Conservation (phyloP, 1,139 yeast species). For the Meyerozyma smithsonii region DNA sequence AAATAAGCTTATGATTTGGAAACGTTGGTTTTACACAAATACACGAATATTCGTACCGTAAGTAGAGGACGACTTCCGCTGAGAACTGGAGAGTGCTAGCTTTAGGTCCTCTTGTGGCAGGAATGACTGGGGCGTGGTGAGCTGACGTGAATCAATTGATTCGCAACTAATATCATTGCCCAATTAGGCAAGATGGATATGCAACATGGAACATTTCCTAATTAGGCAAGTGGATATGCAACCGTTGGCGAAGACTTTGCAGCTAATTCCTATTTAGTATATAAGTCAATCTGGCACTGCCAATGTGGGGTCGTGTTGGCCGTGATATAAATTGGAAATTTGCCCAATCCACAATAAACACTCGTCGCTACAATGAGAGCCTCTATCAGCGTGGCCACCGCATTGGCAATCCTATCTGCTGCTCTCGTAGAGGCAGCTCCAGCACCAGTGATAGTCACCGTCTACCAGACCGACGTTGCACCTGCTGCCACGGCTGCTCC, state of each 20-base stretch:
- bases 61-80: no score
- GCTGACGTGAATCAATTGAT: no score
- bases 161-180: neutral
- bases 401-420: conserved; percentile 5
- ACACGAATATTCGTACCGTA: neutral
- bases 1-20: no score
- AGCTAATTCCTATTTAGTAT: conserved; percentile 4
- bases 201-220: neutral
- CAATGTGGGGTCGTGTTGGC: neutral
- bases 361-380: neutral
- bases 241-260: neutral
- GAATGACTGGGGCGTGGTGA: no score
- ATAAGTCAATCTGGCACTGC: conserved; percentile 1
- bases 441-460: conserved; percentile 26
- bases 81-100: no score
- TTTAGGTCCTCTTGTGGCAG: no score
- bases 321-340: neutral
- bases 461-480: conserved; percentile 23
- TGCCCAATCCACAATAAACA: neutral
- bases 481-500: conserved; percentile 11
- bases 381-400: conserved; percentile 3
- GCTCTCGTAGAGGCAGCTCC: conserved; percentile 18
- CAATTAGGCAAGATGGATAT: neutral
- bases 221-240: conserved; percentile 1
- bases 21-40: no score